Conservation (phyloP, 495 filamentous ascomycete genomes). For the Aspergillus cristatus region DNA sequence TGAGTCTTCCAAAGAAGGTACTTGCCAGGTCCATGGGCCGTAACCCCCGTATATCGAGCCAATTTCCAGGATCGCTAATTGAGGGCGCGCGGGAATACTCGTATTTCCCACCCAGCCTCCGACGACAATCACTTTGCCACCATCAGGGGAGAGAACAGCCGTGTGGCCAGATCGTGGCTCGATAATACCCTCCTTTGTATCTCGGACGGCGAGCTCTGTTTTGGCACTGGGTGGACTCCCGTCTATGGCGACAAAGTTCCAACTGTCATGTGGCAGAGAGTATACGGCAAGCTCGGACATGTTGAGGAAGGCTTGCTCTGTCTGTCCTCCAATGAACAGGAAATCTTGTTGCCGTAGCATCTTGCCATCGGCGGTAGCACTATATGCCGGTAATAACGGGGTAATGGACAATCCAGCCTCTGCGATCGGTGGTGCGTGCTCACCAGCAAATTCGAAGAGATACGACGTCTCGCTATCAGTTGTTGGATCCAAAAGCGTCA, state of each 20-base stretch:
- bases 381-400: constrained; percentile 53
- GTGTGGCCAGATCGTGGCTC: constrained; percentile 84
- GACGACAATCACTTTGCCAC: constrained; percentile 61
- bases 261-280: constrained; percentile 74
- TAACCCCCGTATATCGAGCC: constrained; percentile 59
- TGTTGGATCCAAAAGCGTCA: constrained; percentile 46
- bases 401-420: constrained; percentile 86
- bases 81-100: constrained; percentile 63
- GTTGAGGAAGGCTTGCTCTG: constrained; percentile 74
- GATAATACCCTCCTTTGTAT: constrained; percentile 22
- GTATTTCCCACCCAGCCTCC: constrained; percentile 89
- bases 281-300: constrained; percentile 87
- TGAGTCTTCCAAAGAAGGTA: constrained; percentile 39
- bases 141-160: constrained; percentile 68
- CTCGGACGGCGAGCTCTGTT: constrained; percentile 42
- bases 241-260: constrained; percentile 65
- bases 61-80: constrained; percentile 65
- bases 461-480: constrained; percentile 20
- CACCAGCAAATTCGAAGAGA: constrained; percentile 28
- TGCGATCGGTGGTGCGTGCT: constrained; percentile 55
- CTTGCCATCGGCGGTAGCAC: constrained; percentile 38
- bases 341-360: constrained; percentile 63
- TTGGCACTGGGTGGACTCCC: constrained; percentile 25
- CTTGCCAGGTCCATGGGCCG: constrained; percentile 64
- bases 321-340: constrained; percentile 81